Evolutionary conservation across 2,329 filamentous ascomycete species (phyloP).

Genomic region (Zymoseptoria brevis): DNA sequence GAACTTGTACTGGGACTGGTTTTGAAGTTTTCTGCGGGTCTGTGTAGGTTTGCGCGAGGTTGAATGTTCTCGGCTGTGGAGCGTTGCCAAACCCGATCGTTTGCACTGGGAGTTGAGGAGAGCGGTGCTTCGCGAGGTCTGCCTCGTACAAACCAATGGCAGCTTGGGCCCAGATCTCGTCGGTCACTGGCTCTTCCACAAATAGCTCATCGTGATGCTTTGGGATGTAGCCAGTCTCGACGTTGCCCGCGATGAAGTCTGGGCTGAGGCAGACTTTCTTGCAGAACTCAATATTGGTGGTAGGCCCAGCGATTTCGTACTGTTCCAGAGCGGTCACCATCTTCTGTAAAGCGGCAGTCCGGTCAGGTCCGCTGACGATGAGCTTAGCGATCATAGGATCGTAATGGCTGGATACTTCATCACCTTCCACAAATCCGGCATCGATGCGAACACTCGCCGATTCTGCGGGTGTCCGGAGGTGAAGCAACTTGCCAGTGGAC

Average conservation of each 20-base stretch:
- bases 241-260: constrained; percentile 76
- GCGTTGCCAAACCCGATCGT: constrained; percentile 51
- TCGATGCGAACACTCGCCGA: constrained; percentile 78
- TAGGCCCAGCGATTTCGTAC: constrained; percentile 86
- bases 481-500: constrained; percentile 79
- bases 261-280: constrained; percentile 76
- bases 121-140: constrained; percentile 40
- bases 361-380: constrained; percentile 74
- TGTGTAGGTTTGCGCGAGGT: constrained; percentile 41
- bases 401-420: constrained; percentile 88
- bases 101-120: constrained; percentile 24
- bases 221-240: constrained; percentile 94
- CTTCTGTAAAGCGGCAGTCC: constrained; percentile 75
- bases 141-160: constrained; percentile 58
- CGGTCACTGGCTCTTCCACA: constrained; percentile 46
- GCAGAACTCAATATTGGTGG: constrained; percentile 94
- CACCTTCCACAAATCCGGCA: constrained; percentile 83
- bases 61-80: constrained; percentile 54
- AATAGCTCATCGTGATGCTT: constrained; percentile 81
- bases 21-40: constrained; percentile 35
- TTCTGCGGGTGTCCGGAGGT: constrained; percentile 65
- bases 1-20: constrained; percentile 37
- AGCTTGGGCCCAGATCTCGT: constrained; percentile 78
- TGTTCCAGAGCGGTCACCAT: constrained; percentile 71
- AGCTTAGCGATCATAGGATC: constrained; percentile 99